These are phyloP conservation scores for Pseudozyma sp. DNA, from an alignment of 1,284 basidiomycete genomes.

Conservation along the genomic window DNA sequence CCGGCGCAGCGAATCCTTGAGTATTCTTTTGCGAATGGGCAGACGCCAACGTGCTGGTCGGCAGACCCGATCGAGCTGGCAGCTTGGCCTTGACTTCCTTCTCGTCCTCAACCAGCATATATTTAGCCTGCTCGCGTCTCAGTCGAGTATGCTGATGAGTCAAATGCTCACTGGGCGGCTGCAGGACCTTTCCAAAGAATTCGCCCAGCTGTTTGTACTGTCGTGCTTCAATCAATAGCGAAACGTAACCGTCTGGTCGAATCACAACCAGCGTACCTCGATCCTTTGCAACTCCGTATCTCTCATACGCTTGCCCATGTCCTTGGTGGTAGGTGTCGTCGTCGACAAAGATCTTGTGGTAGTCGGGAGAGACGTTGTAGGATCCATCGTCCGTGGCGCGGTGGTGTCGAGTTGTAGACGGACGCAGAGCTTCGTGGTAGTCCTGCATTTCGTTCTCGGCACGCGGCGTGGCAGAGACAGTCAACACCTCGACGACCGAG, in stretches of 20 bases:
- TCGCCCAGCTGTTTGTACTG: slow-evolving; percentile 17
- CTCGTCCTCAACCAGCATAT: slow-evolving; percentile 11
- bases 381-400: slow-evolving; percentile 17
- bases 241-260: slow-evolving; percentile 41
- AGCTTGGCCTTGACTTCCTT: slow-evolving; percentile 5
- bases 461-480: slow-evolving; percentile 26
- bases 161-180: slow-evolving; percentile 9
- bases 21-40: slow-evolving; percentile 28
- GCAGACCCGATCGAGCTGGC: slow-evolving; percentile 8
- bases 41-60: slow-evolving; percentile 11
- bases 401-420: slow-evolving; percentile 22
- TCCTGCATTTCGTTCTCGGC: slow-evolving; percentile 16
- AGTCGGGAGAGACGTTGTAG: slow-evolving; percentile 31
- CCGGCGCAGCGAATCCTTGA: slow-evolving; percentile 12
- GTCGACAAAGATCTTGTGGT: slow-evolving; percentile 44
- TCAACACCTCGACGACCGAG: slow-evolving; percentile 44
- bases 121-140: slow-evolving; percentile 16
- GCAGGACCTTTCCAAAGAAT: slow-evolving; percentile 25
- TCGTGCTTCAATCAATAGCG: slow-evolving; percentile 18
- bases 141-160: slow-evolving; percentile 31
- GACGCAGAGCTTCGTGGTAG: slow-evolving; percentile 22
- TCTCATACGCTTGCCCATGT: slow-evolving; percentile 29
- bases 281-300: slow-evolving; percentile 24
- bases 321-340: slow-evolving; percentile 38
- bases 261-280: slow-evolving; percentile 33